These are phyloP conservation scores for Hortaea werneckii DNA, from an alignment of 2,329 filamentous ascomycete genomes.

Conservation along the genomic window DNA sequence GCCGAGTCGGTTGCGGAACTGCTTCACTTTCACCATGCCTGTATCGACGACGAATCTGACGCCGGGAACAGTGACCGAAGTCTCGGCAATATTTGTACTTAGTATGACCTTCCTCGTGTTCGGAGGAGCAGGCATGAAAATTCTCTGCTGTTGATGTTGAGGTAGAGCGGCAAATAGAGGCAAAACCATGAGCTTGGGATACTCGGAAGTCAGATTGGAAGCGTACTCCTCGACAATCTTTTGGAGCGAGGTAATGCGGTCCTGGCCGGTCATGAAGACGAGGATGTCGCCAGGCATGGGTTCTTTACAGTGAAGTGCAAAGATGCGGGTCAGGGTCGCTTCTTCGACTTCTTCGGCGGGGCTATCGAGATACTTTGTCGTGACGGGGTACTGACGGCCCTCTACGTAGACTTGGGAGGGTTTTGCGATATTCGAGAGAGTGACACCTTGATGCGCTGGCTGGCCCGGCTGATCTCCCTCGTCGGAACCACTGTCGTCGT, in stretches of 20 bases:
- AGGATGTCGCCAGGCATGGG: conserved; percentile 89
- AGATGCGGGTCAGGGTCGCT: conserved; percentile 67
- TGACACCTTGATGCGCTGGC: neutral
- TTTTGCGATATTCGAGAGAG: neutral
- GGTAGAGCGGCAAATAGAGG: conserved; percentile 86
- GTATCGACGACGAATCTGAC: conserved; percentile 87
- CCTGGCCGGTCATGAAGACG: conserved; percentile 85
- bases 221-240: conserved; percentile 73
- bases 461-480: conserved; percentile 16
- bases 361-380: conserved; percentile 61
- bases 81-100: conserved; percentile 97
- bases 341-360: conserved; percentile 76
- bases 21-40: conserved; percentile 89
- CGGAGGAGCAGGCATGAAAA: conserved; percentile 65
- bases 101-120: conserved; percentile 83
- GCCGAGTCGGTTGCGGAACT: conserved; percentile 73
- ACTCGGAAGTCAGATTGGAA: conserved; percentile 49
- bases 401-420: conserved; percentile 48
- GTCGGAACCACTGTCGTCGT: conserved; percentile 9
- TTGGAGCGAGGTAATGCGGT: conserved; percentile 78
- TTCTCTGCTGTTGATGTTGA: conserved; percentile 73
- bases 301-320: conserved; percentile 78
- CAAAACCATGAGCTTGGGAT: conserved; percentile 48
- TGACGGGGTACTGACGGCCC: conserved; percentile 79
- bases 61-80: conserved; percentile 88